phyloP scores from a whole-genome alignment of 306 rosid genomes.

The Malus sieversii region DNA sequence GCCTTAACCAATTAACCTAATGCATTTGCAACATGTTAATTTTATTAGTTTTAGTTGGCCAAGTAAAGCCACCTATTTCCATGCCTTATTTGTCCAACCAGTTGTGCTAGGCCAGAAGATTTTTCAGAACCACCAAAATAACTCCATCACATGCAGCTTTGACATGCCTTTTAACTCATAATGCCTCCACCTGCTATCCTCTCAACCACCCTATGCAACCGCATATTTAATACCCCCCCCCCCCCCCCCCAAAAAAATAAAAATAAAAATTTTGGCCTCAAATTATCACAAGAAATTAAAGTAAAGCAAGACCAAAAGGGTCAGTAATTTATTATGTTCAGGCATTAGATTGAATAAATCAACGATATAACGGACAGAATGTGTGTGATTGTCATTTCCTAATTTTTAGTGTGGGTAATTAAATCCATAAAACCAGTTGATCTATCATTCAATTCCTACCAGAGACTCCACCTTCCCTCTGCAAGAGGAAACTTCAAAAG shows the following conservation, averaged over 20 bases:
- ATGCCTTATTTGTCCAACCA: constrained; percentile 11
- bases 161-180: constrained; percentile 11
- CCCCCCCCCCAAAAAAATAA: not conserved
- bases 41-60: not conserved
- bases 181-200: constrained; percentile 7
- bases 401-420: constrained; percentile 10
- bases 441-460: constrained; percentile 44
- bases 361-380: no score
- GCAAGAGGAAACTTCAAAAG: not conserved
- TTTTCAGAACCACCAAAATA: constrained; percentile 51
- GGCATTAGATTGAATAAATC: no score
- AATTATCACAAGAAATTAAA: not conserved
- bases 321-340: not conserved
- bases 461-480: not conserved
- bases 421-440: constrained; percentile 6
- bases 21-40: not conserved
- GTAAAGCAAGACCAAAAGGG: not conserved
- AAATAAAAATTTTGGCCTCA: not conserved
- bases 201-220: constrained; percentile 27
- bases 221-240: not conserved
- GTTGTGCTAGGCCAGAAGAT: not conserved
- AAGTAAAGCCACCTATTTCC: constrained; percentile 4
- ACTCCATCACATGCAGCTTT: constrained; percentile 51
- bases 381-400: no score
- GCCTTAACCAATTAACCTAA: no score